phyloP scores from a whole-genome alignment of 2,329 filamentous ascomycete species.

The Juglanconis sp. region DNA sequence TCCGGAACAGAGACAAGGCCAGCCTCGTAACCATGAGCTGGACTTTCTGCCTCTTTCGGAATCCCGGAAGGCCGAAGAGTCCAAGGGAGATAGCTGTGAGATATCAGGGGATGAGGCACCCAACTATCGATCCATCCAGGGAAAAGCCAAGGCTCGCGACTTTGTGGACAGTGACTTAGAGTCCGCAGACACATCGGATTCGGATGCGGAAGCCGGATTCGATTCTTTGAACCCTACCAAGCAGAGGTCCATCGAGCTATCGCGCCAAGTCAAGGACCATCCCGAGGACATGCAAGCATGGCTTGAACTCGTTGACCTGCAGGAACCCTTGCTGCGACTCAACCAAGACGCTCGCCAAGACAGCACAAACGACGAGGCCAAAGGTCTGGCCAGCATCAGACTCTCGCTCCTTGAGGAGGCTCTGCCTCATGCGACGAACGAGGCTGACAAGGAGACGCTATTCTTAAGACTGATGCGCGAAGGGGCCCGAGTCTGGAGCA shows the following conservation, averaged over 20 bases:
- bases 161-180: constrained; percentile 48
- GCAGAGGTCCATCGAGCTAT: constrained; percentile 59
- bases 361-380: constrained; percentile 58
- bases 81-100: constrained; percentile 36
- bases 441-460: constrained; percentile 55
- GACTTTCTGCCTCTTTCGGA: constrained; percentile 48
- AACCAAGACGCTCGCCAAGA: constrained; percentile 40
- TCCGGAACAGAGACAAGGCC: constrained; percentile 1
- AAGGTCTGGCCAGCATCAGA: constrained; percentile 74
- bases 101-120: constrained; percentile 38
- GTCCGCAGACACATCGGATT: constrained; percentile 43
- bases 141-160: constrained; percentile 52
- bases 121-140: constrained; percentile 65
- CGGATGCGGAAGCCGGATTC: constrained; percentile 31
- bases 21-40: constrained; percentile 17
- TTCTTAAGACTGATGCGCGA: constrained; percentile 70
- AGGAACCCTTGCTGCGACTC: constrained; percentile 62
- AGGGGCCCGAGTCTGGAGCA: constrained; percentile 71
- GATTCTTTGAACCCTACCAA: constrained; percentile 44
- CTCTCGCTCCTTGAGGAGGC: constrained; percentile 78
- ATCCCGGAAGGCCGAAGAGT: constrained; percentile 37
- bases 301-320: constrained; percentile 75
- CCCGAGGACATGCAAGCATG: constrained; percentile 70
- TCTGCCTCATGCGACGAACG: constrained; percentile 50
- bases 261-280: constrained; percentile 58